Conservation (phyloP, 192 early-diverging fungal genomes). For the Coemansia sp. region DNA sequence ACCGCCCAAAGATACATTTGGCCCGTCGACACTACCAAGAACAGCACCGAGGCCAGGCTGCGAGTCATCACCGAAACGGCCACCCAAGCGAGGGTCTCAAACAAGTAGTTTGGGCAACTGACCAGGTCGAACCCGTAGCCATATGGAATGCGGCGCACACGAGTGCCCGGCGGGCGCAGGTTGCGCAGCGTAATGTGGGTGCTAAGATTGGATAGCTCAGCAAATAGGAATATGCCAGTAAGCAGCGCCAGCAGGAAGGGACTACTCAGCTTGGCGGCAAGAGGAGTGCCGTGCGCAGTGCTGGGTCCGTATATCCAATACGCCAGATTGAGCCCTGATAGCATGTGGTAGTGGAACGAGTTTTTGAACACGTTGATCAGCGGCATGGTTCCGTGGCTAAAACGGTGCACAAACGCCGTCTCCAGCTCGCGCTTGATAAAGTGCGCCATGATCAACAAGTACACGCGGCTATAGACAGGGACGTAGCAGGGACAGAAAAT, state of each 20-base stretch:
- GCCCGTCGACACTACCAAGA: constrained; percentile 67
- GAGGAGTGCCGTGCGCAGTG: constrained; percentile 53
- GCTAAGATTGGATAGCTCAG: constrained; percentile 80
- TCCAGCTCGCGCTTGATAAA: constrained; percentile 93
- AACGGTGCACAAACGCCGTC: constrained; percentile 90
- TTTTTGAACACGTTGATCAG: constrained; percentile 92
- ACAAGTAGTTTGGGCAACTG: constrained; percentile 92
- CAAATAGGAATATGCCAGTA: constrained; percentile 51
- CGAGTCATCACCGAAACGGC: constrained; percentile 72
- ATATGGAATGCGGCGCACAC: constrained; percentile 80
- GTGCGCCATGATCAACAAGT: constrained; percentile 72
- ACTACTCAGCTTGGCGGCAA: constrained; percentile 47
- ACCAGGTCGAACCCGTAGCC: constrained; percentile 92
- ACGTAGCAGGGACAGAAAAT: not conserved
- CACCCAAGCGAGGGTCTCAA: constrained; percentile 84
- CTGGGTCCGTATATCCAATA: constrained; percentile 87
- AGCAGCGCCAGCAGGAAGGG: constrained; percentile 36
- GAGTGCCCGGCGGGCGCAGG: constrained; percentile 86
- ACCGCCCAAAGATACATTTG: constrained; percentile 95
- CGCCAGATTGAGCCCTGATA: constrained; percentile 81
- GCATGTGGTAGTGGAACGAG: constrained; percentile 88
- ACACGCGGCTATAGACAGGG: constrained; percentile 58
- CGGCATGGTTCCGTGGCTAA: constrained; percentile 96
- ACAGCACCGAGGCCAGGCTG: constrained; percentile 63
- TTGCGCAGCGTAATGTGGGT: constrained; percentile 88